These are phyloP conservation scores for Coemansia sp. DNA, from an alignment of 192 early-diverging fungal species.

Conservation along the genomic window DNA sequence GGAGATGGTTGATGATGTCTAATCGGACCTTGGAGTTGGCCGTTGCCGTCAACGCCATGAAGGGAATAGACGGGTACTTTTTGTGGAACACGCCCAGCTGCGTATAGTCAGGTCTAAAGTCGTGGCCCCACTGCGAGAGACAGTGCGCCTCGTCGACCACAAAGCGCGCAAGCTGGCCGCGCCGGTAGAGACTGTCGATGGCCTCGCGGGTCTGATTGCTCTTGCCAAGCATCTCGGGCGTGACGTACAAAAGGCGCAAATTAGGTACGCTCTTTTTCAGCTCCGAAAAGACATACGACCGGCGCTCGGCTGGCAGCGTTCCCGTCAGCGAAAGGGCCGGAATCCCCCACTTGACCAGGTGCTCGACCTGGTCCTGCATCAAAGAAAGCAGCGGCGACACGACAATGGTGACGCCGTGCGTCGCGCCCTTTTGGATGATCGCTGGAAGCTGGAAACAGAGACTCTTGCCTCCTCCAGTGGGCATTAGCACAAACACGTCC, in stretches of 20 bases:
- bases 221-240: conserved; percentile 80
- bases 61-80: conserved; percentile 72
- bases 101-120: conserved; percentile 93
- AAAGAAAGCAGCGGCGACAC: conserved; percentile 93
- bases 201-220: conserved; percentile 58
- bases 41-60: conserved; percentile 95
- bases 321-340: conserved; percentile 64
- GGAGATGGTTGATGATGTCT: conserved; percentile 74
- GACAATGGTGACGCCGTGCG: conserved; percentile 79
- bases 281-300: conserved; percentile 58
- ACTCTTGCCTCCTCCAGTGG: conserved; percentile 95
- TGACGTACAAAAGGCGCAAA: conserved; percentile 78
- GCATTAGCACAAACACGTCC: conserved; percentile 97
- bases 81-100: conserved; percentile 63
- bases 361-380: conserved; percentile 89
- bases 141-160: conserved; percentile 98
- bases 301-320: conserved; percentile 50
- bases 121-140: conserved; percentile 95
- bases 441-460: conserved; percentile 94
- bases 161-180: conserved; percentile 75
- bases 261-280: conserved; percentile 49
- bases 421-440: conserved; percentile 59
- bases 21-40: conserved; percentile 85
- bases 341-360: conserved; percentile 66
- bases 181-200: conserved; percentile 57